A percentile compares a stretch with the other conserved stretches of the same genome.
These are phyloP conservation scores for Huntiella abstrusa DNA, from an alignment of 2,329 filamentous ascomycete genomes.

Conservation along the genomic window DNA sequence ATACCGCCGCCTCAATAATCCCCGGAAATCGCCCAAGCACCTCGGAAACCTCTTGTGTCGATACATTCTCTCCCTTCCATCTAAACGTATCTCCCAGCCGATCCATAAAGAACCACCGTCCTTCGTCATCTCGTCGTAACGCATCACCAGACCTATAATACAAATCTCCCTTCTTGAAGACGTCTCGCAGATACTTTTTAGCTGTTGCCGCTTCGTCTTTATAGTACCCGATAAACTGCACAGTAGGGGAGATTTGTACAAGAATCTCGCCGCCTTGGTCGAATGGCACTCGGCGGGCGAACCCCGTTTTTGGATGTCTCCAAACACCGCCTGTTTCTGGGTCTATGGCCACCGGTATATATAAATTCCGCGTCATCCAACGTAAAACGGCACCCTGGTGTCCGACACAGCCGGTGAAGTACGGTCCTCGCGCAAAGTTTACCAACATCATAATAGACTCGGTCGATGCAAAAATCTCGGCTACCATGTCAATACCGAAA, in stretches of 20 bases:
- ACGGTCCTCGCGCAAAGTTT: slow-evolving; percentile 43
- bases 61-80: slow-evolving; percentile 55
- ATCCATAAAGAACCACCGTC: slow-evolving; percentile 52
- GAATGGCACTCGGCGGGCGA: slow-evolving; percentile 42
- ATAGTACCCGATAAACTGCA: slow-evolving; percentile 51
- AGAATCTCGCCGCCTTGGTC: slow-evolving; percentile 59
- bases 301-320: slow-evolving; percentile 48
- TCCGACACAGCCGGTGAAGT: slow-evolving; percentile 44
- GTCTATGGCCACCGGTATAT: slow-evolving; percentile 50
- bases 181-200: slow-evolving; percentile 45
- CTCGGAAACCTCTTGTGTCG: slow-evolving; percentile 47
- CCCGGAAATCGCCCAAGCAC: slow-evolving; percentile 39
- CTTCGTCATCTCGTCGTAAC: slow-evolving; percentile 39
- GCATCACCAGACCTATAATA: slow-evolving; percentile 54
- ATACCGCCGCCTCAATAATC: slow-evolving; percentile 49
- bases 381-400: slow-evolving; percentile 49
- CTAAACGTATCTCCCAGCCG: slow-evolving; percentile 52
- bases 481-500: slow-evolving; percentile 42
- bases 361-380: slow-evolving; percentile 29
- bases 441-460: slow-evolving; percentile 48
- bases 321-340: slow-evolving; percentile 46
- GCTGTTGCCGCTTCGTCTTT: slow-evolving; percentile 46
- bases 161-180: slow-evolving; percentile 47
- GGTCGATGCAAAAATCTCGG: slow-evolving; percentile 62
- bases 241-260: slow-evolving; percentile 36